phyloP scores from a whole-genome alignment of 352 stramenopile genomes.

The Phytophthora sp. region DNA sequence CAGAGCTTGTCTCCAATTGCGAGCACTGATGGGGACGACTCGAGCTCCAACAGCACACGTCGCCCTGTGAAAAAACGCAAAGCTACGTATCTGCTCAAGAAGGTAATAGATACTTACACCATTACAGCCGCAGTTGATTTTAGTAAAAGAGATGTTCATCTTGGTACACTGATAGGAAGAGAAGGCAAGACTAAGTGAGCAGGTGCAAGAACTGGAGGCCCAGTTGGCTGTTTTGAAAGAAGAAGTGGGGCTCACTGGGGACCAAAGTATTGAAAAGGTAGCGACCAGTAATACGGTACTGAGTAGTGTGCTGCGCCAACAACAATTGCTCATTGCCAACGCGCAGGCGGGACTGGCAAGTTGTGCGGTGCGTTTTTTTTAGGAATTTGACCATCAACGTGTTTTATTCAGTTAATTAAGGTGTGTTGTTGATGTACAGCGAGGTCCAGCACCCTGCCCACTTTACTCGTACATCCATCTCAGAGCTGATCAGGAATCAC shows the following conservation, averaged over 20 bases:
- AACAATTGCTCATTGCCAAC: slow-evolving; percentile 17
- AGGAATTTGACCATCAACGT: too few species aligned
- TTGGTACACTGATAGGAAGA: too few species aligned
- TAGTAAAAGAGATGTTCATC: too few species aligned
- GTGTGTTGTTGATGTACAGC: slow-evolving; percentile 1
- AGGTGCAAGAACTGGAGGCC: slow-evolving; percentile 14
- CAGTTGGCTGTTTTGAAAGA: slow-evolving; percentile 19
- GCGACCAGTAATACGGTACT: slow-evolving; percentile 18
- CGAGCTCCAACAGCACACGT: background rate
- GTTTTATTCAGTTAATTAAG: too few species aligned
- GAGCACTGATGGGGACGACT: slow-evolving; percentile 10
- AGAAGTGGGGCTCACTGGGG: slow-evolving; percentile 9
- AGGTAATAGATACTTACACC: slow-evolving; percentile 3
- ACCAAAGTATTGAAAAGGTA: slow-evolving; percentile 15
- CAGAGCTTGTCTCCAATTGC: slow-evolving; percentile 1
- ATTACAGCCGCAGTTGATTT: background rate
- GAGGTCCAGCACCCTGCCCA: slow-evolving; percentile 11
- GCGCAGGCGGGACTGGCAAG: slow-evolving; percentile 9
- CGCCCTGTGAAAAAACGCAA: slow-evolving; percentile 23
- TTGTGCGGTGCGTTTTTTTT: slow-evolving; percentile 6
- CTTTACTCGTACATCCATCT: slow-evolving; percentile 31
- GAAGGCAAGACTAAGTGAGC: slow-evolving; percentile 7
- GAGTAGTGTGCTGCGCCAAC: slow-evolving; percentile 18
- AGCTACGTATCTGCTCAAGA: slow-evolving; percentile 19
- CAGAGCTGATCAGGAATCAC: slow-evolving; percentile 22